Percentiles rank a stretch among this genome's conserved stretches.
These are phyloP conservation scores for Neospora caninum DNA, from an alignment of 169 alveolate genomes.

Conservation along the genomic window DNA sequence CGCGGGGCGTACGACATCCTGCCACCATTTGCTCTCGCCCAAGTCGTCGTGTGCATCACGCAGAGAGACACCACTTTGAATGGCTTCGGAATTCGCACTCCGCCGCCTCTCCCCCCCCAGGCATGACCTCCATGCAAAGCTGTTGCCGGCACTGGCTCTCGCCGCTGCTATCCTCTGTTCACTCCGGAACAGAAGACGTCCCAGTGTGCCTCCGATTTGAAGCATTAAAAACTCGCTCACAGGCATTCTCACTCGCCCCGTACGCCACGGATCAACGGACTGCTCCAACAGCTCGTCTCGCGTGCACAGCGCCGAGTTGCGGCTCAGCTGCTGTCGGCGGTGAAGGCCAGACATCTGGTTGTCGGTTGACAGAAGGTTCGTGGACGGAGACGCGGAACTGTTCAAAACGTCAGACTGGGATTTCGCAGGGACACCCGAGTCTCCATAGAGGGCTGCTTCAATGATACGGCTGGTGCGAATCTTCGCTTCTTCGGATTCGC, in stretches of 20 bases:
- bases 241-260: not conserved
- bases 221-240: conserved; percentile 29
- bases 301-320: not conserved
- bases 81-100: too few species aligned
- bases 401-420: too few species aligned
- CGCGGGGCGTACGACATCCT: not conserved
- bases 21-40: not conserved
- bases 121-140: not conserved
- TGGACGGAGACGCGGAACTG: too few species aligned
- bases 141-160: not conserved
- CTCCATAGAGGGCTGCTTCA: not conserved
- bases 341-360: too few species aligned
- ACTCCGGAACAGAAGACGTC: not conserved
- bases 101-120: not conserved
- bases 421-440: not conserved
- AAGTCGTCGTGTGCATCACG: not conserved
- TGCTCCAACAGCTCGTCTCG: not conserved
- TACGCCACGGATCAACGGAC: conserved; percentile 26
- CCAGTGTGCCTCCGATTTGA: not conserved
- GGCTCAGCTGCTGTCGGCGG: too few species aligned
- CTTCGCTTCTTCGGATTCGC: too few species aligned
- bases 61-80: not conserved
- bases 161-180: not conserved
- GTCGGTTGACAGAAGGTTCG: too few species aligned
- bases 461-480: not conserved